Base-by-base conservation (phyloP, 768 basidiomycete species). In the Amanita muscaria region DNA sequence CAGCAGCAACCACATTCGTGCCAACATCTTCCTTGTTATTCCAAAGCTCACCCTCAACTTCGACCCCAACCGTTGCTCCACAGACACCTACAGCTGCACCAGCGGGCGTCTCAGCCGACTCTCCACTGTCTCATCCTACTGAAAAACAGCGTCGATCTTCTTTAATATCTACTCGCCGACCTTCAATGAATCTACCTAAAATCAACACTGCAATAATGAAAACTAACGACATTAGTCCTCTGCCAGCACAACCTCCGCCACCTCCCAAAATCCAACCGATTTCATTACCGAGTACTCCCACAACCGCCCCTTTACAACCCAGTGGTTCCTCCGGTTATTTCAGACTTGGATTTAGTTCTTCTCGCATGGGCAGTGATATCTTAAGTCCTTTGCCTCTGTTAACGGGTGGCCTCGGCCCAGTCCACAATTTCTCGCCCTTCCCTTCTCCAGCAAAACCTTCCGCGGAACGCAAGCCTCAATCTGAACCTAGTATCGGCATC, bases 261-360 rank as follows among this genome's bases (percentile, higher is more conserved):
- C 55, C 69, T 9, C 52, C 59, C 5, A 67, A 59, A 50, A 58
- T 58, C 5, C 62, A 64, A 44, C 70, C 68, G 5, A 69, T 77
- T 27, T 70, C 75, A 5, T 59, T 75, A 2, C 73, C 73, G 4
- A 58, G 67, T 0, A 75, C 74, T 1, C 72, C 74, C 3, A 65
- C 65, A 15, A 53, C 60, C 7, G 49, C 45, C 15, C 46, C 49
- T 45, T 51, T 53, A 37, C 62, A 59, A 9, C 53, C 61, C 63
- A 10, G 52, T 65, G 1, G 32, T 14, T 14, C 16, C 25, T 48
- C 65, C 2, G 59, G 55, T 10, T 61, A 64, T 44, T 46, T 70
- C 16, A 63, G 64, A 30, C 53, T 50, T 42, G 49, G 49, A 29
- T 38, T 59, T 50, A 56, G 50, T 45, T 56, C 40, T 52, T 53